phyloP scores from a whole-genome alignment of 305 asterid species.

The Petunia hybrid region DNA sequence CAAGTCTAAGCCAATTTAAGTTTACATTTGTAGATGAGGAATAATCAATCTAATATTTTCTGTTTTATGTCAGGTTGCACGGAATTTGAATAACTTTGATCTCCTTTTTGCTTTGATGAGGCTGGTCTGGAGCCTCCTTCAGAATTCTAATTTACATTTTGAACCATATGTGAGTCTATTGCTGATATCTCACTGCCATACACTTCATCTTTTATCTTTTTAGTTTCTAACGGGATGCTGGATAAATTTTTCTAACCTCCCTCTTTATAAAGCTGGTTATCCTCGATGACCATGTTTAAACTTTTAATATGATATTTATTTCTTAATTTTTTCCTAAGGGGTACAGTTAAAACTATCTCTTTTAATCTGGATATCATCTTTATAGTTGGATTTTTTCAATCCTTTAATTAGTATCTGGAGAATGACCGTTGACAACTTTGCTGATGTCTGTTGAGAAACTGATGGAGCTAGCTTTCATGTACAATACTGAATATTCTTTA shows the following conservation, averaged over 20 bases:
- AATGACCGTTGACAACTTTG: constrained; percentile 1
- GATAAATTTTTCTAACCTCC: neutral
- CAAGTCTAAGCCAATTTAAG: constrained; percentile 34
- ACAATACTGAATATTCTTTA: neutral
- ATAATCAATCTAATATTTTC: constrained; percentile 30
- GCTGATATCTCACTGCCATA: constrained; percentile 20
- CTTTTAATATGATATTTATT: neutral
- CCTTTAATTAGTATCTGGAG: neutral
- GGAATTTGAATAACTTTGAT: constrained; percentile 69
- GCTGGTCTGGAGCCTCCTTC: constrained; percentile 94
- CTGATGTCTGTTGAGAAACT: neutral
- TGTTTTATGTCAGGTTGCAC: constrained; percentile 74
- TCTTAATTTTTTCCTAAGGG: neutral
- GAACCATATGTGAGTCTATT: constrained; percentile 89
- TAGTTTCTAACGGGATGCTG: constrained; percentile 7
- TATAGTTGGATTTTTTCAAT: constrained; percentile 4
- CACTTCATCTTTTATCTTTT: constrained; percentile 25
- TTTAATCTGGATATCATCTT: neutral
- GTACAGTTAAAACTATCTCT: neutral
- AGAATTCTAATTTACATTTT: constrained; percentile 85
- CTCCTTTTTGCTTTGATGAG: constrained; percentile 97
- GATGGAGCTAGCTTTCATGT: neutral
- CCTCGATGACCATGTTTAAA: constrained; percentile 9
- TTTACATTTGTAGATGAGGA: constrained; percentile 21
- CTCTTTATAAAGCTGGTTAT: neutral